Evolutionary conservation across 108 stramenopile species (phyloP), one percentile per base, ranked within the genome.

Genomic region (Skeletonema menzelii): DNA sequence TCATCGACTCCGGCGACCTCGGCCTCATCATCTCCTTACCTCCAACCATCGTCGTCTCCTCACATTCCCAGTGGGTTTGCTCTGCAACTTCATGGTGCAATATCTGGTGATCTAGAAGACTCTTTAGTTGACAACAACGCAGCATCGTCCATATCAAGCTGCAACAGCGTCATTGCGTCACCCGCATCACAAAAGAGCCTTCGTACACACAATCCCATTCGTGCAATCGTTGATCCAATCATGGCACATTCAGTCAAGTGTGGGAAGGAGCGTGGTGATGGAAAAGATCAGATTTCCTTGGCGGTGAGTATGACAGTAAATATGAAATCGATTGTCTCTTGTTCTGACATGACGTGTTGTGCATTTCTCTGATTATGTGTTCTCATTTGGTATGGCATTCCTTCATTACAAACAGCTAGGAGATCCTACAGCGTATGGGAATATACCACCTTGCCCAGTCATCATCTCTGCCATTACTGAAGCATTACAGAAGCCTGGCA

Each of bases 181-280:
- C 87, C 88, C 5, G 84, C 90, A 4, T 92, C 94, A 4, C 63
- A 47, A 20, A 87, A 84, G 79, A 80, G 91, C 26, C 80, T 72
- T 27, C 84, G 92, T 6, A 94, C 93, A 4, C 68, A 64, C 58
- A 95, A 97, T 80, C 94, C 93, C 12, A 89, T 98, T 49, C 89
- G 93, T 13, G 79, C 85, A 20, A 90, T 95, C 58, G 88, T 98
- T 13, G 92, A 95, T 79, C 86, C 89, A 14, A 84, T 96, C 57
- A 70, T 92, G 49, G 71, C 88, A 6, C 69, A 59, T 28, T 77
- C 73, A 26, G 73, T 87, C 56, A 60, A 82, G 59, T 42, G 58
- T 32, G 88, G 85, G 8, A 62, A 69, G 35, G 79, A 83, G 31
- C 67, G 91, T 60, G 63, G 53, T 5, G 82, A 90, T 76, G 83